A percentile compares a stretch with the other conserved stretches of the same genome.
Conservation (phyloP, 2,329 filamentous ascomycete species). For the Chaetomium sp. region DNA sequence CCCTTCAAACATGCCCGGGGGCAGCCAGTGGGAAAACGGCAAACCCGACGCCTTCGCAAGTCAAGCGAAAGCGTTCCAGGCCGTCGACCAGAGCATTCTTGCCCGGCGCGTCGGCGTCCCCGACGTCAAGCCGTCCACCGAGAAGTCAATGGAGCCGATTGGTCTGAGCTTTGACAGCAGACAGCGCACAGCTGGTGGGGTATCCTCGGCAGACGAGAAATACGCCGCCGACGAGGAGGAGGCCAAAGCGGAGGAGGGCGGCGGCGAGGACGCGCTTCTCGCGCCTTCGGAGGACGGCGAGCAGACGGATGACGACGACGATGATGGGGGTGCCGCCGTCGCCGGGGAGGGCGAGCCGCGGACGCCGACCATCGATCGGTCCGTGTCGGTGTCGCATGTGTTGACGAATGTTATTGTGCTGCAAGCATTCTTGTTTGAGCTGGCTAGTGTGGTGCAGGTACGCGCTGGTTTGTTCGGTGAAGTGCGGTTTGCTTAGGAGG, state of each 20-base stretch:
- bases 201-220: conserved; percentile 17
- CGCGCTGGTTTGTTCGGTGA: conserved; percentile 76
- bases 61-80: conserved; percentile 63
- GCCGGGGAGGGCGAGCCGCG: conserved; percentile 11
- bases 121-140: conserved; percentile 27
- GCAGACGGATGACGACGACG: conserved; percentile 11
- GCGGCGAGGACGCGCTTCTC: conserved; percentile 34
- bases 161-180: conserved; percentile 51
- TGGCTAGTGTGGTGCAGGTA: conserved; percentile 74
- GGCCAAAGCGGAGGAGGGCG: conserved; percentile 25
- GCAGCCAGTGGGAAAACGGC: conserved; percentile 13
- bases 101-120: conserved; percentile 57
- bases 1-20: conserved; percentile 35
- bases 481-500: conserved; percentile 59
- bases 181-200: conserved; percentile 33
- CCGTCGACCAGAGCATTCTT: conserved; percentile 64
- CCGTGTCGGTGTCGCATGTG: conserved; percentile 73
- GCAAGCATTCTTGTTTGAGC: conserved; percentile 77
- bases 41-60: conserved; percentile 41
- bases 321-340: neutral
- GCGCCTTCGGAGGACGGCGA: conserved; percentile 32
- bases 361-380: conserved; percentile 39
- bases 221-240: conserved; percentile 19
- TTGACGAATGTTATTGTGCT: conserved; percentile 78
- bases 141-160: conserved; percentile 47